phyloP scores from a whole-genome alignment of 2,329 filamentous ascomycete genomes.

The Aspergillus quadricinctus region DNA sequence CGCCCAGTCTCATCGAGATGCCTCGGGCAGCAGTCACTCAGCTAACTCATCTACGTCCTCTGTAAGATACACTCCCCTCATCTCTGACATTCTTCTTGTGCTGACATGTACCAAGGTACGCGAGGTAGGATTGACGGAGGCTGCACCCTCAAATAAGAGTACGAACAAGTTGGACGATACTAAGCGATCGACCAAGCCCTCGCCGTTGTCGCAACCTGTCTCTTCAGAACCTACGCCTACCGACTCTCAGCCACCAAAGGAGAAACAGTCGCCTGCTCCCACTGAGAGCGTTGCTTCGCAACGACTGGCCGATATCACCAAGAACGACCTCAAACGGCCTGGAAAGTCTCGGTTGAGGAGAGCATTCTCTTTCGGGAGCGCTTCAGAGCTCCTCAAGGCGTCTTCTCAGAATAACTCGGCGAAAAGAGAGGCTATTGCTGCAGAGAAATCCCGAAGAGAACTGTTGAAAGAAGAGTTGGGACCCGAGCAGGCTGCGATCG shows the following conservation, averaged over 20 bases:
- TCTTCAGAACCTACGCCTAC: slow-evolving; percentile 40
- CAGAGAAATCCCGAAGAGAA: slow-evolving; percentile 61
- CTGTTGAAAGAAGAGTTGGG: slow-evolving; percentile 66
- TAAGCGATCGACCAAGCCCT: slow-evolving; percentile 64
- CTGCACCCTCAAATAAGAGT: slow-evolving; percentile 17
- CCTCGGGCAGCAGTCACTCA: slow-evolving; percentile 60
- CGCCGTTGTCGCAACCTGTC: slow-evolving; percentile 68
- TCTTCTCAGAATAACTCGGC: slow-evolving; percentile 58
- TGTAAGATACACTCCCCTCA: slow-evolving; percentile 47
- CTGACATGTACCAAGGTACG: slow-evolving; percentile 17
- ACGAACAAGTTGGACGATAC: slow-evolving; percentile 59
- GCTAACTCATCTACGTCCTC: slow-evolving; percentile 56
- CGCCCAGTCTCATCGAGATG: slow-evolving; percentile 49
- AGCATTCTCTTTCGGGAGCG: slow-evolving; percentile 95
- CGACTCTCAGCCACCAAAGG: slow-evolving; percentile 22
- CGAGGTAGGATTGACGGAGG: slow-evolving; percentile 18
- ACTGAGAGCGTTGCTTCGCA: slow-evolving; percentile 67
- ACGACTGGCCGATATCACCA: slow-evolving; percentile 80
- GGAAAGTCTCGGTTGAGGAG: slow-evolving; percentile 82
- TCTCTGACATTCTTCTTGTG: not conserved
- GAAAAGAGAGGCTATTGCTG: slow-evolving; percentile 42
- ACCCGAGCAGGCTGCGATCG: slow-evolving; percentile 86
- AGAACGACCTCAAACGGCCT: slow-evolving; percentile 71
- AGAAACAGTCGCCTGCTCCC: slow-evolving; percentile 29
- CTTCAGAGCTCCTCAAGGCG: slow-evolving; percentile 78